Evolutionary conservation across 768 basidiomycete genomes (phyloP).

Genomic region (Strobilomyces echinocephalus): DNA sequence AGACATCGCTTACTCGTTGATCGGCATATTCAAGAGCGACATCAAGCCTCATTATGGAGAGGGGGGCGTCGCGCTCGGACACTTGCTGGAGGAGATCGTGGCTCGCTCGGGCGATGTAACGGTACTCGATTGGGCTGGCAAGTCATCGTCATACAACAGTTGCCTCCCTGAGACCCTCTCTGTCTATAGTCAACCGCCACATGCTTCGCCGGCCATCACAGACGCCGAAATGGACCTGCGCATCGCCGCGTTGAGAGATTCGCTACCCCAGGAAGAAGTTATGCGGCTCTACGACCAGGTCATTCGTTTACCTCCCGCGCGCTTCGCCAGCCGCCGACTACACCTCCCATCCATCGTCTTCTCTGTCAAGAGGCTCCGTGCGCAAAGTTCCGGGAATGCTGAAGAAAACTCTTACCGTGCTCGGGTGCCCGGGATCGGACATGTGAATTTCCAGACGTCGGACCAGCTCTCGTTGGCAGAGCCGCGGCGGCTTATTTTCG

Average conservation of each 20-base stretch:
- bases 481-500: neutral
- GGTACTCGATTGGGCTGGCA: slow-evolving; percentile 9
- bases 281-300: neutral
- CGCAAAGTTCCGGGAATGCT: neutral
- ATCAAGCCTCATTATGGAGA: slow-evolving; percentile 3
- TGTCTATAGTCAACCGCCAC: neutral
- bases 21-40: slow-evolving; percentile 6
- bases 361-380: neutral
- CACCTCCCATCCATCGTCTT: slow-evolving; percentile 4
- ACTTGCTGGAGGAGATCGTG: slow-evolving; percentile 14
- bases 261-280: neutral
- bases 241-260: neutral
- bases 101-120: slow-evolving; percentile 6
- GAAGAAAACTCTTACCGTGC: neutral
- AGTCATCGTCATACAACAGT: slow-evolving; percentile 10
- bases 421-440: neutral
- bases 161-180: slow-evolving; percentile 6
- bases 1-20: too few species aligned
- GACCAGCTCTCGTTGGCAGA: neutral
- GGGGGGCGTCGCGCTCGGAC: neutral
- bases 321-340: neutral
- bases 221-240: neutral
- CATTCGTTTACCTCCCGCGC: neutral
- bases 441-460: neutral
- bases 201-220: neutral